These are phyloP conservation scores for Candida odintsovae DNA, from an alignment of 805 yeast species.

Conservation along the genomic window DNA sequence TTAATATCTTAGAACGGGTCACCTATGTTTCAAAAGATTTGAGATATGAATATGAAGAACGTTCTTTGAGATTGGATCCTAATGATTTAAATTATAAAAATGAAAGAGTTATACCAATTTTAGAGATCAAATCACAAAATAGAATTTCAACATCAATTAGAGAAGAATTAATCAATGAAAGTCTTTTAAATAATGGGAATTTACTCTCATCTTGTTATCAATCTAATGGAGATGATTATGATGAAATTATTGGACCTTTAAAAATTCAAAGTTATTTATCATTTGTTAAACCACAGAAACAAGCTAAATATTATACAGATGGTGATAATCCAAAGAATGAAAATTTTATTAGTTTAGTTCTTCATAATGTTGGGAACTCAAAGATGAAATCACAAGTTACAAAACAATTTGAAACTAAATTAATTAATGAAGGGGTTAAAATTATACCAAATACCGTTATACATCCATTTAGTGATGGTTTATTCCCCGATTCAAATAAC, in stretches of 20 bases:
- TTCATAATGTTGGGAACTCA: conserved; percentile 4
- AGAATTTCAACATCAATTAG: conserved; percentile 39
- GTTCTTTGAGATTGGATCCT: background rate
- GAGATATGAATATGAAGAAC: conserved; percentile 46
- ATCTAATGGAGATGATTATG: conserved; percentile 23
- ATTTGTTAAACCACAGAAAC: conserved; percentile 17
- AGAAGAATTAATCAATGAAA: conserved; percentile 48
- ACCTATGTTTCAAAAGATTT: conserved; percentile 55
- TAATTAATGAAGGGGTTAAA: conserved; percentile 8
- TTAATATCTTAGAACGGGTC: conserved; percentile 62
- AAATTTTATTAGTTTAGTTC: background rate
- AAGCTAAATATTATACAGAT: conserved; percentile 1
- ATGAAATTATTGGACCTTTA: conserved; percentile 19
- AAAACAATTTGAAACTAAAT: conserved; percentile 7
- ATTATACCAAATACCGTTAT: conserved; percentile 10
- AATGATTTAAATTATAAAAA: conserved; percentile 6
- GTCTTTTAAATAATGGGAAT: conserved; percentile 53
- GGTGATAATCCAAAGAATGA: conserved; percentile 3
- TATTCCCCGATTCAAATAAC: conserved; percentile 50
- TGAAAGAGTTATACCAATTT: conserved; percentile 52
- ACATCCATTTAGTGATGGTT: conserved; percentile 15
- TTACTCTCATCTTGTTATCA: conserved; percentile 52
- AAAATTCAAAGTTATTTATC: conserved; percentile 13
- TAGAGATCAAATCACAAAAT: conserved; percentile 59
- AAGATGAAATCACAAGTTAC: conserved; percentile 7